Conservation (phyloP, 192 early-diverging fungal species). For the Coemansia sp. region DNA sequence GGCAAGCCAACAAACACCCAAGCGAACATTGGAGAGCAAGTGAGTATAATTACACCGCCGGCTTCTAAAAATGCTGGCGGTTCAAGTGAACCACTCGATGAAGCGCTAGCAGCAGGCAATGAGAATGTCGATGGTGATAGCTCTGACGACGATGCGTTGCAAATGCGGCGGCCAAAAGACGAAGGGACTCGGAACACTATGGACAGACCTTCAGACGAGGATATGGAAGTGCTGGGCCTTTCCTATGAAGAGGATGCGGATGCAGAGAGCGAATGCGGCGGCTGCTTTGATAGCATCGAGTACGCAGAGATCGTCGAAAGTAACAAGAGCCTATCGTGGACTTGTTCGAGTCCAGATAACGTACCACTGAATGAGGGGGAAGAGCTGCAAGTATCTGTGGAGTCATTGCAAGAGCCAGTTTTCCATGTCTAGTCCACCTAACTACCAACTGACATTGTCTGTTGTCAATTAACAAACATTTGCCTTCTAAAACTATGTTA, state of each 20-base stretch:
- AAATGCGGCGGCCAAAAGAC: constrained; percentile 4
- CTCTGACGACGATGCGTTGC: constrained; percentile 7
- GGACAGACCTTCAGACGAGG: background rate
- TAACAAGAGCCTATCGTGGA: background rate
- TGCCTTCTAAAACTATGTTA: background rate
- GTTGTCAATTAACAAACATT: background rate
- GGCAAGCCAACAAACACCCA: background rate
- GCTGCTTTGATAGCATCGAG: constrained; percentile 5
- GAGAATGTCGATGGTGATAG: background rate
- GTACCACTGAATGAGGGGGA: background rate
- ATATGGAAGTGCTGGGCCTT: background rate
- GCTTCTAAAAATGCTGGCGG: constrained; percentile 14
- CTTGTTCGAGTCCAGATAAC: background rate
- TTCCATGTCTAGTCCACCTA: background rate
- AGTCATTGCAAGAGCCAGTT: background rate
- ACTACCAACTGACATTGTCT: background rate
- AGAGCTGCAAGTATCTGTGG: background rate
- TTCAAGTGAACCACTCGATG: background rate
- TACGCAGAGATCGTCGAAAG: constrained; percentile 2
- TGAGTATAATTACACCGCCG: constrained; percentile 24
- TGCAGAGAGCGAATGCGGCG: background rate
- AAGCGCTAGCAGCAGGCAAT: background rate
- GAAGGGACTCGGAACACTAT: background rate
- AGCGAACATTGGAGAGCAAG: background rate
- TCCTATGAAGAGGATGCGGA: background rate